Evolutionary conservation across 305 asterid genomes (phyloP).

Genomic region (Ruellia speciosa): DNA sequence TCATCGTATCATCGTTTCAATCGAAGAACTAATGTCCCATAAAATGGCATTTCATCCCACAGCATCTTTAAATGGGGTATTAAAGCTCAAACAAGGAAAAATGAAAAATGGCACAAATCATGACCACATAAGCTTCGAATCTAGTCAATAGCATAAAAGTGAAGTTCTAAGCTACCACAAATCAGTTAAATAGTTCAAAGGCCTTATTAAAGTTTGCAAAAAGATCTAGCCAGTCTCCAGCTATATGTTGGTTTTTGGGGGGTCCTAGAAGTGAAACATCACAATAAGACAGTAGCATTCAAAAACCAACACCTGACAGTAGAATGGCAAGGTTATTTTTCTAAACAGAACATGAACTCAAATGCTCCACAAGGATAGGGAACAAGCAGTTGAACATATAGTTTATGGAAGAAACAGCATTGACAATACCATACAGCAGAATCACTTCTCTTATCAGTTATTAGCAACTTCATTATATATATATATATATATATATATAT

Average conservation of each 20-base stretch:
- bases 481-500: no score
- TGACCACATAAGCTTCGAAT: not conserved
- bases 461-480: no score
- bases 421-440: no score
- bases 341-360: not conserved
- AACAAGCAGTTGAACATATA: no score
- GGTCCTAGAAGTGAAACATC: not conserved
- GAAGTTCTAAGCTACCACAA: not conserved
- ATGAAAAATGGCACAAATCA: not conserved
- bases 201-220: not conserved
- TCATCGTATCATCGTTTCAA: not conserved
- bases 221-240: not conserved
- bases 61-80: conserved; percentile 1
- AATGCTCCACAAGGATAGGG: no score
- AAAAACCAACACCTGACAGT: not conserved
- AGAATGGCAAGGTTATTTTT: not conserved
- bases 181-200: conserved; percentile 11
- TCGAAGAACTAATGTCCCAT: conserved; percentile 2
- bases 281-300: conserved; percentile 7
- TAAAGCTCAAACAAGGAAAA: not conserved
- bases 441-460: not conserved
- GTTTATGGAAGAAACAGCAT: no score
- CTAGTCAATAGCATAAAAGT: conserved; percentile 4
- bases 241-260: not conserved
- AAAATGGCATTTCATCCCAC: not conserved